Conservation (phyloP, 306 rosid species). For the Cucumis cinereus region DNA sequence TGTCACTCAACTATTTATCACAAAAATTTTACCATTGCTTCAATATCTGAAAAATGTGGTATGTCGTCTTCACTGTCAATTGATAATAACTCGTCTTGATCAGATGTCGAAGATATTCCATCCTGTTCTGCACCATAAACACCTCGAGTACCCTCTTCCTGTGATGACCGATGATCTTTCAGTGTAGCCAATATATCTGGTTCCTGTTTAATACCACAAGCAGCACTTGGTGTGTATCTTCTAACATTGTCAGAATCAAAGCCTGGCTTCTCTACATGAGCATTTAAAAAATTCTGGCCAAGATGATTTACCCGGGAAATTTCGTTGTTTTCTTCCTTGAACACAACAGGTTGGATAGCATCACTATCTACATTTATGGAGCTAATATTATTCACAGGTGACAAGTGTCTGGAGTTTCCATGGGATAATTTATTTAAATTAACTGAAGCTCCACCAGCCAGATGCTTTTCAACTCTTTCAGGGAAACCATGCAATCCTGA, state of each 20-base stretch:
- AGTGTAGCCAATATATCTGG: slow-evolving; percentile 18
- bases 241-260: slow-evolving; percentile 21
- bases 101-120: slow-evolving; percentile 22
- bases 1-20: neutral
- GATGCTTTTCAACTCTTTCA: slow-evolving; percentile 18
- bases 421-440: slow-evolving; percentile 23
- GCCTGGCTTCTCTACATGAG: slow-evolving; percentile 26
- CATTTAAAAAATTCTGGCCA: slow-evolving; percentile 19
- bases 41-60: slow-evolving; percentile 82
- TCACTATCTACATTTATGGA: slow-evolving; percentile 21
- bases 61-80: slow-evolving; percentile 67
- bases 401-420: slow-evolving; percentile 19
- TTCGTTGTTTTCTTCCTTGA: slow-evolving; percentile 28
- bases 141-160: slow-evolving; percentile 26
- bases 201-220: slow-evolving; percentile 30
- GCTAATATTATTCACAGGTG: slow-evolving; percentile 23
- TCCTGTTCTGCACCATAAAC: slow-evolving; percentile 24
- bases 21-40: slow-evolving; percentile 66
- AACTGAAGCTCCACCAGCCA: slow-evolving; percentile 24
- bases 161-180: slow-evolving; percentile 28
- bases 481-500: slow-evolving; percentile 25
- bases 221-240: slow-evolving; percentile 28
- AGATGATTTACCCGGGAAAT: slow-evolving; percentile 20
- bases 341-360: slow-evolving; percentile 17
- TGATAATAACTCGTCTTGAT: slow-evolving; percentile 34